phyloP scores from a whole-genome alignment of 352 stramenopile genomes.

The Phytophthora europaea region DNA sequence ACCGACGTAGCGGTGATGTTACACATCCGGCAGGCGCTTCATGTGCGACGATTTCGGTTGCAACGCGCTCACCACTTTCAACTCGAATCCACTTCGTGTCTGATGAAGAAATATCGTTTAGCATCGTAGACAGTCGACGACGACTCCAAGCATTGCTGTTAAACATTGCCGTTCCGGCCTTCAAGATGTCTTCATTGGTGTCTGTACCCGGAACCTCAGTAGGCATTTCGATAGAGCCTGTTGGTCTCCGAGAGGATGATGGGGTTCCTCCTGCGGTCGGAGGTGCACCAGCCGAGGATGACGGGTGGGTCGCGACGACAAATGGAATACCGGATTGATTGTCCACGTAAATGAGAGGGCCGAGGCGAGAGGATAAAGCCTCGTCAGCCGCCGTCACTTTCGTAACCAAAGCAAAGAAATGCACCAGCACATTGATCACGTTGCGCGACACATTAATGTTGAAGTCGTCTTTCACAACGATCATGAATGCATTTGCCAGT shows the following conservation, averaged over 20 bases:
- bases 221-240: conserved; percentile 62
- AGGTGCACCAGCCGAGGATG: conserved; percentile 27
- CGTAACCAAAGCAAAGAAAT: conserved; percentile 82
- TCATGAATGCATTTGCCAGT: conserved; percentile 72
- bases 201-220: conserved; percentile 56
- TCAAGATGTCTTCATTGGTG: conserved; percentile 55
- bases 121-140: conserved; percentile 73
- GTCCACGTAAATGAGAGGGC: conserved; percentile 88
- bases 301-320: conserved; percentile 72
- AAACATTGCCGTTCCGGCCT: conserved; percentile 58
- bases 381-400: conserved; percentile 59
- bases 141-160: conserved; percentile 68
- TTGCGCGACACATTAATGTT: conserved; percentile 88
- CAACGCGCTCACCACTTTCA: conserved; percentile 67
- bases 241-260: conserved; percentile 41
- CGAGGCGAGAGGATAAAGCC: conserved; percentile 59
- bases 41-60: conserved; percentile 85
- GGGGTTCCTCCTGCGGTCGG: conserved; percentile 25
- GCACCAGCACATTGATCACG: conserved; percentile 85
- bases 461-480: conserved; percentile 84
- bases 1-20: conserved; percentile 73
- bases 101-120: conserved; percentile 81
- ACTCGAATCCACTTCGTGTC: conserved; percentile 78
- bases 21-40: conserved; percentile 86
- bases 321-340: conserved; percentile 90